A percentile compares a stretch with the other conserved stretches of the same genome.
These are phyloP conservation scores for Glarea lozoyensis DNA, from an alignment of 495 filamentous ascomycete genomes.

Conservation along the genomic window DNA sequence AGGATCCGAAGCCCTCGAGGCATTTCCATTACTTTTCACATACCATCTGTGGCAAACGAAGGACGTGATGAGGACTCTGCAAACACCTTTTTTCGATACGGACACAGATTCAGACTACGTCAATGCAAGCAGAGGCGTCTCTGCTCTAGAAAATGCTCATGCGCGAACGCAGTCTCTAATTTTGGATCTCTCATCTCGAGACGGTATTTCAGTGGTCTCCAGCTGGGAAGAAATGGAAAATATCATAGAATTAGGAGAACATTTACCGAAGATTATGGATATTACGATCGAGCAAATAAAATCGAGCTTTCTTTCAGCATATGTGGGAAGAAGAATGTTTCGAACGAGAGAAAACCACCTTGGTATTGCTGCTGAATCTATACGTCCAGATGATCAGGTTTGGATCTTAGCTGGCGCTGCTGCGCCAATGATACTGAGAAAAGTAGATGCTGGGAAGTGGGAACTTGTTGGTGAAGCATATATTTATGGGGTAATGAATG, in stretches of 20 bases:
- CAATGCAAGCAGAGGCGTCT: not conserved
- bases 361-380: slow-evolving; percentile 2
- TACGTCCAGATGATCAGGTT: slow-evolving; percentile 5
- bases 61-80: not conserved
- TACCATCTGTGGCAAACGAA: slow-evolving; percentile 6
- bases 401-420: slow-evolving; percentile 9
- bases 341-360: slow-evolving; percentile 4
- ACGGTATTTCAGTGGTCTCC: too few relatives aligned
- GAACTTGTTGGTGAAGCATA: slow-evolving; percentile 12
- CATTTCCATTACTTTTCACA: slow-evolving; percentile 11
- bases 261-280: not conserved
- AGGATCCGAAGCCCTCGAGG: slow-evolving; percentile 4
- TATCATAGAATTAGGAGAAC: not conserved
- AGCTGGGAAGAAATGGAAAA: too few relatives aligned
- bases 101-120: not conserved
- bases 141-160: not conserved
- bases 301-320: slow-evolving; percentile 12
- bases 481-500: slow-evolving; percentile 17
- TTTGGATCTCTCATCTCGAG: too few relatives aligned
- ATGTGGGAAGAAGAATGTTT: slow-evolving; percentile 9
- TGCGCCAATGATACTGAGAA: slow-evolving; percentile 8
- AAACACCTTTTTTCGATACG: not conserved
- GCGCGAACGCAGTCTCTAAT: too few relatives aligned
- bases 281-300: slow-evolving; percentile 4
- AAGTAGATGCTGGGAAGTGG: not conserved